These are phyloP conservation scores for Inonotus hispidus DNA, from an alignment of 1,284 basidiomycete genomes.

Conservation along the genomic window DNA sequence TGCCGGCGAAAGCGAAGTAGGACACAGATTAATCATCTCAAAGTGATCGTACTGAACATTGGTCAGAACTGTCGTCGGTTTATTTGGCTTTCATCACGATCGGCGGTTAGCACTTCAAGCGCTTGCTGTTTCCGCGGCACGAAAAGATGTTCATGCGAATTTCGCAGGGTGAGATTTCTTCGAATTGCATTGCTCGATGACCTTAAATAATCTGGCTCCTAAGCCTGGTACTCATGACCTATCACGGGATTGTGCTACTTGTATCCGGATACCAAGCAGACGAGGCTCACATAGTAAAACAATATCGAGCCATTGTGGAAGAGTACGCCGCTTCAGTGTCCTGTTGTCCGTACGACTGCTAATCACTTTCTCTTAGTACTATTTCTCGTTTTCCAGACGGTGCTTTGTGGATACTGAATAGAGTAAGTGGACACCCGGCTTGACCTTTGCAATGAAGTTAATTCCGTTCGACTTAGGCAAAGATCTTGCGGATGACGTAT, in stretches of 20 bases:
- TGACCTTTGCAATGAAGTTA: neutral
- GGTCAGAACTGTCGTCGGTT: conserved; percentile 57
- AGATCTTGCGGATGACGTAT: conserved; percentile 65
- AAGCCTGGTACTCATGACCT: conserved; percentile 76
- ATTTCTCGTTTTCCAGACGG: conserved; percentile 59
- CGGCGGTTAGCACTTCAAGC: conserved; percentile 61
- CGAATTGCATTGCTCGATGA: neutral
- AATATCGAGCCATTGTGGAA: conserved; percentile 62
- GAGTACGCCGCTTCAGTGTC: conserved; percentile 18
- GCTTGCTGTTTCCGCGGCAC: conserved; percentile 58
- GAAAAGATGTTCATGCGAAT: conserved; percentile 63
- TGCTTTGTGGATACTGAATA: conserved; percentile 70
- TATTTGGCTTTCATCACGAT: conserved; percentile 70
- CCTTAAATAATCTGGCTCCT: neutral
- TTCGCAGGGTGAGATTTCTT: conserved; percentile 56
- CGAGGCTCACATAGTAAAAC: conserved; percentile 53
- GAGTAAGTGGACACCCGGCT: conserved; percentile 34
- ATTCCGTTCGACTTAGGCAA: conserved; percentile 42
- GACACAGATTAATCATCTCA: conserved; percentile 21
- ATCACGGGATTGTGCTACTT: conserved; percentile 64
- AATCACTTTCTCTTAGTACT: conserved; percentile 24
- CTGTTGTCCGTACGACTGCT: neutral
- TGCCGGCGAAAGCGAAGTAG: conserved; percentile 65
- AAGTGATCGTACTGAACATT: neutral
- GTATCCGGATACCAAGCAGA: conserved; percentile 71